These are phyloP conservation scores for Clarireedia homoeocarpa DNA, from an alignment of 2,329 filamentous ascomycete genomes.

Conservation along the genomic window DNA sequence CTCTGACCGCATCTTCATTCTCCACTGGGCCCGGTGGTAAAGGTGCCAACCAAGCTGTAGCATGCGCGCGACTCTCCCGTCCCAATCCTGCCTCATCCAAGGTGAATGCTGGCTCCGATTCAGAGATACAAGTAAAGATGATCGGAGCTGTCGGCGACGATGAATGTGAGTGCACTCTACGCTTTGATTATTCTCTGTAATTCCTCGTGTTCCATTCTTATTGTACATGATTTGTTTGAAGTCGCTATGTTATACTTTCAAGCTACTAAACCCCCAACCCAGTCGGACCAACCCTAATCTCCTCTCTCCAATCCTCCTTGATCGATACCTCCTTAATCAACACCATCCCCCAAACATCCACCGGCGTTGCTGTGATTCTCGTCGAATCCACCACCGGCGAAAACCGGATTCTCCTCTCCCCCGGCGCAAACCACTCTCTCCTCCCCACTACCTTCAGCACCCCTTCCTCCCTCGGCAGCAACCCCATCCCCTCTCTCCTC, in stretches of 20 bases:
- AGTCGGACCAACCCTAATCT: slow-evolving; percentile 53
- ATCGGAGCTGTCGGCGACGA: slow-evolving; percentile 58
- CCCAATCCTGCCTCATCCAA: slow-evolving; percentile 29
- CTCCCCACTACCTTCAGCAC: slow-evolving; percentile 33
- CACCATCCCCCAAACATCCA: slow-evolving; percentile 41
- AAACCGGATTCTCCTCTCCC: slow-evolving; percentile 68
- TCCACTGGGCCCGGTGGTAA: slow-evolving; percentile 82
- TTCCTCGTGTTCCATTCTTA: not conserved
- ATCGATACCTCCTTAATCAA: slow-evolving; percentile 51
- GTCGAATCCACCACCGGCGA: slow-evolving; percentile 66
- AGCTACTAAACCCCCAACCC: slow-evolving; percentile 38
- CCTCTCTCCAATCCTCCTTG: slow-evolving; percentile 51
- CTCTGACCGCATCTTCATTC: slow-evolving; percentile 72
- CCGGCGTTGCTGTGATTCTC: slow-evolving; percentile 67
- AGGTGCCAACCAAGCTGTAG: slow-evolving; percentile 91
- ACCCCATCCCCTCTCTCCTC: slow-evolving; percentile 50
- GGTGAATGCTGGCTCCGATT: slow-evolving; percentile 15
- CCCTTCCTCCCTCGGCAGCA: slow-evolving; percentile 28
- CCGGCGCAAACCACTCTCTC: slow-evolving; percentile 56
- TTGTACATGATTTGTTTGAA: too few relatives aligned
- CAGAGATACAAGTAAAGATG: slow-evolving; percentile 52
- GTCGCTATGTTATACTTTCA: too few relatives aligned
- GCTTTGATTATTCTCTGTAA: too few relatives aligned
- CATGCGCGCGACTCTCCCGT: slow-evolving; percentile 73
- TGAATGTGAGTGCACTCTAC: not conserved